phyloP scores from a whole-genome alignment of 495 filamentous ascomycete species.

The Barbatosphaeria neglecta region DNA sequence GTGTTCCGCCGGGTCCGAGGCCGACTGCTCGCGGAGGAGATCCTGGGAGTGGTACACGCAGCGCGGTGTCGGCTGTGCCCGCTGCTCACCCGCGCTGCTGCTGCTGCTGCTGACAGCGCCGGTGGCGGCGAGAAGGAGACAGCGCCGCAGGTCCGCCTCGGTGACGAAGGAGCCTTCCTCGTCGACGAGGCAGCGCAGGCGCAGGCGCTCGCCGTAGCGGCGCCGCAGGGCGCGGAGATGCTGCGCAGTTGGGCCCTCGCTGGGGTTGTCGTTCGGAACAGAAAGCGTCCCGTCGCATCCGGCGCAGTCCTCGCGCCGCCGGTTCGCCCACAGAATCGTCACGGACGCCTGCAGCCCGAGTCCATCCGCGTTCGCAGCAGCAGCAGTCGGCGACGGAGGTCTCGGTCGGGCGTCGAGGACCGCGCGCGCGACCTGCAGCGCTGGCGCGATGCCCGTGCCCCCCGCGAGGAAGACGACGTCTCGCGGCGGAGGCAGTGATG shows the following conservation, averaged over 20 bases:
- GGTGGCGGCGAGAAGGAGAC: too few species aligned
- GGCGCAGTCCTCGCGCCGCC: conserved; percentile 22
- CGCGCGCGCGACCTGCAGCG: conserved; percentile 62
- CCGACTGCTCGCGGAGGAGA: not conserved
- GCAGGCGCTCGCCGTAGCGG: conserved; percentile 42
- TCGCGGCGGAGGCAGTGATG: too few species aligned
- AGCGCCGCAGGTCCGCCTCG: not conserved
- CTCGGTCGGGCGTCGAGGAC: conserved; percentile 30
- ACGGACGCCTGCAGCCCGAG: too few species aligned
- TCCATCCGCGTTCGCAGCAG: too few species aligned
- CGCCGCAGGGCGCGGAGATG: conserved; percentile 50
- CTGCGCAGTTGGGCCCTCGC: conserved; percentile 30
- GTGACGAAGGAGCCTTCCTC: conserved; percentile 57
- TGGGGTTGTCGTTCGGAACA: not conserved
- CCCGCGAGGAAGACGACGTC: conserved; percentile 75
- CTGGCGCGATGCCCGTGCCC: conserved; percentile 87
- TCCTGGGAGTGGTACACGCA: not conserved
- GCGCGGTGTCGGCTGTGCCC: too few species aligned
- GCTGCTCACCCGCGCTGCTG: not conserved
- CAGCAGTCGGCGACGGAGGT: conserved; percentile 17
- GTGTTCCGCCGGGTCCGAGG: not conserved
- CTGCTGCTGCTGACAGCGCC: not conserved
- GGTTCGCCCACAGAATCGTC: conserved; percentile 30
- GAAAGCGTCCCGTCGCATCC: conserved; percentile 1
- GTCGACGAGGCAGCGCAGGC: conserved; percentile 65